Evolutionary conservation across 345 rosid genomes (phyloP).

Genomic region (Salix udensis): DNA sequence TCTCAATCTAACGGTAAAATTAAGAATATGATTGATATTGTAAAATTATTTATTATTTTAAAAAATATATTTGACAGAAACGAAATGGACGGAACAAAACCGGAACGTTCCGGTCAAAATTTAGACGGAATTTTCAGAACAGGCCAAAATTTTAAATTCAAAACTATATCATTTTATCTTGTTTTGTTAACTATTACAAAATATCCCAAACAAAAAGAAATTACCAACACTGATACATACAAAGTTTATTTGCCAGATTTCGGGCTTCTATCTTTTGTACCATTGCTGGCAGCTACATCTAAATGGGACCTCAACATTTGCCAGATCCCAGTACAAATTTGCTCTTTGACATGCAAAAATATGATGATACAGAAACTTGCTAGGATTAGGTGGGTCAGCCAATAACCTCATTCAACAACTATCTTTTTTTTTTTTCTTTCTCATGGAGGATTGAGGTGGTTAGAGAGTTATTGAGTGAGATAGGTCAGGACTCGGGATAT

Average conservation of each 20-base stretch:
- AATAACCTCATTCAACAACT: neutral
- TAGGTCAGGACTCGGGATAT: neutral
- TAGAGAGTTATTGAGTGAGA: neutral
- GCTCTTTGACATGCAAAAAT: neutral
- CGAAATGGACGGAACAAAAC: rapidly evolving
- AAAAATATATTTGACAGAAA: rapidly evolving
- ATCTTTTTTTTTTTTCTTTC: neutral
- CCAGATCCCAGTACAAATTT: neutral
- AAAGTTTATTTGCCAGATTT: too few relatives aligned
- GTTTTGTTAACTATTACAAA: too few relatives aligned
- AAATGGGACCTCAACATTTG: neutral
- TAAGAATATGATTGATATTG: too few relatives aligned
- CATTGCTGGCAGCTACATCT: neutral
- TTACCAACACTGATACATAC: neutral
- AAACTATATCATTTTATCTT: rapidly evolving
- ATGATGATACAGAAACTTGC: neutral
- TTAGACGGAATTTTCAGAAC: rapidly evolving
- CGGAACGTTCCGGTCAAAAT: too few relatives aligned
- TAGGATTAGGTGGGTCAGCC: neutral
- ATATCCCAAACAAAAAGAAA: too few relatives aligned
- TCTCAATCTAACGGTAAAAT: rapidly evolving
- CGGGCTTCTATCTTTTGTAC: neutral
- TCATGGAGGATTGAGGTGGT: neutral
- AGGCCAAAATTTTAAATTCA: too few relatives aligned
- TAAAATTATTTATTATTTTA: too few relatives aligned